Base-by-base conservation (phyloP, 2,329 filamentous ascomycete species). In the Aureobasidium namibiae region DNA sequence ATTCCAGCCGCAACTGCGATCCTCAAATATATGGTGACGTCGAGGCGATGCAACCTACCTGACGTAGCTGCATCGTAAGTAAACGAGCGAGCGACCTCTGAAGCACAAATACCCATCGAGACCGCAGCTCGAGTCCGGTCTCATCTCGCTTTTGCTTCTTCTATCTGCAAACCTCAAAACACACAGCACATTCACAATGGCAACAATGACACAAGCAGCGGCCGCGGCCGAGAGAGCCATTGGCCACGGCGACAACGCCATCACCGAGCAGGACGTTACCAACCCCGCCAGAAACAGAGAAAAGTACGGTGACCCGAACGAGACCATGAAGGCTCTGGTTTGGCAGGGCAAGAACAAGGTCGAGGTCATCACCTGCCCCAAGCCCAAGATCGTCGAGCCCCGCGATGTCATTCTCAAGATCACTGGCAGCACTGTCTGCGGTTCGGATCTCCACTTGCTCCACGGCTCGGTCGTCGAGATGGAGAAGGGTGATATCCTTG, bases 341-440 rank as follows among this genome's bases (percentile, higher is more conserved):
- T 95, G 90, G 90, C 84, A 87, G 73, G 88, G 88, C 56, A 94
- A 92, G 77, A 89, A 91, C 67, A 82, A 78, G 31, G 89, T 95
- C 48, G 74, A 88, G 68, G 77, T 95, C 65, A 79, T 85, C 50
- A 82, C 90, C 34, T 82, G 82, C 5, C 81, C 87, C 0, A 87
- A 85, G 65, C 90, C 90, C 2, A 84, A 80, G 66, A 78, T 94
- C 31, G 71, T 92, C 26, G 89, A 94, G 70, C 80, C 84, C 44
- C 76, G 77, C 54, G 90, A 95, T 68, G 89, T 92, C 11, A 90
- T 95, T 61, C 76, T 94, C 65, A 90, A 87, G 68, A 82, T 95
- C 34, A 95, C 83, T 8, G 82, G 82, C 36, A 81, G 76, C 62
- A 85, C 83, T 2, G 80, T 85, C 42, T 85, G 82, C 68, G 82